phyloP scores from a whole-genome alignment of 192 early-diverging fungal species.

The Helicostylum pulchrum region DNA sequence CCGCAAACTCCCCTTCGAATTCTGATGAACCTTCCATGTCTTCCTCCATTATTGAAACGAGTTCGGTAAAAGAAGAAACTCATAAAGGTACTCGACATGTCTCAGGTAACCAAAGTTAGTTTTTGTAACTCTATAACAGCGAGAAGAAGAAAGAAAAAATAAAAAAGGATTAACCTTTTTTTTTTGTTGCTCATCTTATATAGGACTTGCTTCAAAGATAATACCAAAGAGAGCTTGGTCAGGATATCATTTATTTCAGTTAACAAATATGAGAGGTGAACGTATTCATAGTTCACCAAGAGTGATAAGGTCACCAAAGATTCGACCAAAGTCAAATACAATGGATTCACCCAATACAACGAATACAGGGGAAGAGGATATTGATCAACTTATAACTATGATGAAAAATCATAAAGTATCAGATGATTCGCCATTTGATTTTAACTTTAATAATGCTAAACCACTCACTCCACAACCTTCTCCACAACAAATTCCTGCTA shows the following conservation, averaged over 20 bases:
- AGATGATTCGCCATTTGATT: background rate
- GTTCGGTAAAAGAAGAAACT: background rate
- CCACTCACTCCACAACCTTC: background rate
- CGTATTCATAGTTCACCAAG: background rate
- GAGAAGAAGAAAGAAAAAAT: too few relatives aligned
- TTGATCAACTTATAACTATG: slow-evolving; percentile 14
- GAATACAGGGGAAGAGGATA: background rate
- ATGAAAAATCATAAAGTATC: slow-evolving; percentile 18
- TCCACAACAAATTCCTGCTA: background rate
- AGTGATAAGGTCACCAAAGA: background rate
- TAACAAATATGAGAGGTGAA: background rate
- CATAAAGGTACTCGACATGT: background rate
- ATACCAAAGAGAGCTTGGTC: slow-evolving; percentile 15
- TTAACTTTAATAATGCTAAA: background rate
- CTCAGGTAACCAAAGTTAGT: too few relatives aligned
- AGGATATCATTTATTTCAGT: slow-evolving; percentile 4
- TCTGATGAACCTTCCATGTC: slow-evolving; percentile 20
- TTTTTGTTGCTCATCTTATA: background rate
- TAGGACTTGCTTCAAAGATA: background rate
- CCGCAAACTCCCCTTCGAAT: background rate
- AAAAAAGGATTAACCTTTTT: background rate
- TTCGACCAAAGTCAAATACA: background rate
- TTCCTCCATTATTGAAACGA: slow-evolving; percentile 13
- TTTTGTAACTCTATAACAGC: too few relatives aligned
- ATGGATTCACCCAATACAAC: too few relatives aligned